Conservation (phyloP, 73 alveolate genomes). For the Tetrahymena elliotti region DNA sequence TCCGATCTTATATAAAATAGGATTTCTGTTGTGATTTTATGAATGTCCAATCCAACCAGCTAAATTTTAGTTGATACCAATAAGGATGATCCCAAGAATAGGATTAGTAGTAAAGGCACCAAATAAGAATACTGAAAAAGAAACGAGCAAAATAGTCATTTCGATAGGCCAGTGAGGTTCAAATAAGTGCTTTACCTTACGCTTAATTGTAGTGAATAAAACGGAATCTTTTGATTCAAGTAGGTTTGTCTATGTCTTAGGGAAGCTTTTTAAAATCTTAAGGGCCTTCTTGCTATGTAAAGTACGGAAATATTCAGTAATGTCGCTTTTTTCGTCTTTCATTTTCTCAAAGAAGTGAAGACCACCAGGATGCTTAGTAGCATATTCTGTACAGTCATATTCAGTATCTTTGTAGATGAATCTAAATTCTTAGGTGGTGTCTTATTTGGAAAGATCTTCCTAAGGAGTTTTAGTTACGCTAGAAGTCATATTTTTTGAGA, state of each 20-base stretch:
- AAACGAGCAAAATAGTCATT: not conserved
- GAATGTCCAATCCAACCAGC: slow-evolving; percentile 50
- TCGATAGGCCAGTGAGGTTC: slow-evolving; percentile 46
- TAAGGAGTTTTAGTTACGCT: not conserved
- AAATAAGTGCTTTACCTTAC: slow-evolving; percentile 15
- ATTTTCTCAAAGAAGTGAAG: slow-evolving; percentile 30
- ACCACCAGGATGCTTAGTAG: slow-evolving; percentile 35
- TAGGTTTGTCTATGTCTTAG: not conserved
- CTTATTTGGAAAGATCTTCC: not conserved
- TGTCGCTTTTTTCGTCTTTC: slow-evolving; percentile 36
- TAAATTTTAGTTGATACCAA: slow-evolving; percentile 7
- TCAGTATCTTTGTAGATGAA: slow-evolving; percentile 22
- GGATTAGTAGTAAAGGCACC: slow-evolving; percentile 33
- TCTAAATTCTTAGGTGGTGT: not conserved
- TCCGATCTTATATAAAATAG: slow-evolving; percentile 23
- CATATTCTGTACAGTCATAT: slow-evolving; percentile 36
- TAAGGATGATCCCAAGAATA: slow-evolving; percentile 12
- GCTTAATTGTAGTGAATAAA: slow-evolving; percentile 17
- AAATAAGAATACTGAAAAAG: slow-evolving; percentile 1
- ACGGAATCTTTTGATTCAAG: slow-evolving; percentile 16
- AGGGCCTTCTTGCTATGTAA: slow-evolving; percentile 33
- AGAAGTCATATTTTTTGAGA: not conserved
- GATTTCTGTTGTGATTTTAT: slow-evolving; percentile 35
- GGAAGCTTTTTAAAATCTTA: slow-evolving; percentile 22
- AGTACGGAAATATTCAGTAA: slow-evolving; percentile 38